Conservation (phyloP, 352 stramenopile genomes). For the Globisporangium acanthophoron region DNA sequence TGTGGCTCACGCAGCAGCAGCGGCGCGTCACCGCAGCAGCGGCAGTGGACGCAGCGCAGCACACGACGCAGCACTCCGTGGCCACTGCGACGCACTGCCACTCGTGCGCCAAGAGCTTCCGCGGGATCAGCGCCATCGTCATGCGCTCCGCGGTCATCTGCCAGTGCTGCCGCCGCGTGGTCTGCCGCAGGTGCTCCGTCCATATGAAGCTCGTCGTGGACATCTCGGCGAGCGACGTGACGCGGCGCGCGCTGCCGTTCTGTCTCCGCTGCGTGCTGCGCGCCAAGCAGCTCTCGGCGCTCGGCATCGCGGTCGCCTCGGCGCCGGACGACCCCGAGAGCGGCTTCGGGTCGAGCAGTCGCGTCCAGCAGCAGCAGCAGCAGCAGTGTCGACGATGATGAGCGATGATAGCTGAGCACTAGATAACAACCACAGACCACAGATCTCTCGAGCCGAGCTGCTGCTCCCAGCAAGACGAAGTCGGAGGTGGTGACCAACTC, state of each 20-base stretch:
- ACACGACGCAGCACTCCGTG: slow-evolving; percentile 11
- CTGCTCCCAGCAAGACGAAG: too few relatives aligned
- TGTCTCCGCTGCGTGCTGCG: slow-evolving; percentile 8
- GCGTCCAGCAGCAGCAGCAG: too few relatives aligned
- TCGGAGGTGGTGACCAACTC: too few relatives aligned
- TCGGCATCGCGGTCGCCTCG: slow-evolving; percentile 1
- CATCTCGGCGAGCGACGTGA: slow-evolving; percentile 13
- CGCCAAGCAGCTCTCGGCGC: slow-evolving; percentile 1
- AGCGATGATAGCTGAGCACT: too few relatives aligned
- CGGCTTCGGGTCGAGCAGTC: too few relatives aligned
- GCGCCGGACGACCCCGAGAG: not conserved
- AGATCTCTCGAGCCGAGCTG: too few relatives aligned
- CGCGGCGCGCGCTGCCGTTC: slow-evolving; percentile 3
- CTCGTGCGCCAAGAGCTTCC: slow-evolving; percentile 10
- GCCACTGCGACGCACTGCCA: slow-evolving; percentile 14
- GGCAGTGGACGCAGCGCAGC: not conserved
- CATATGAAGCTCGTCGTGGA: slow-evolving; percentile 19
- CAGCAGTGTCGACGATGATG: too few relatives aligned
- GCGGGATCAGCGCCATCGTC: not conserved
- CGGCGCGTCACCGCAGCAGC: not conserved
- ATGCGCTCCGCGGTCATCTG: slow-evolving; percentile 7
- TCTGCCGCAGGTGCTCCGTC: slow-evolving; percentile 21
- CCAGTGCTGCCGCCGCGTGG: slow-evolving; percentile 14
- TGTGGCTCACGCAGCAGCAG: slow-evolving; percentile 25
- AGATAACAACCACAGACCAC: too few relatives aligned